phyloP scores from a whole-genome alignment of 345 rosid species.

The Nephelium lappaceum region DNA sequence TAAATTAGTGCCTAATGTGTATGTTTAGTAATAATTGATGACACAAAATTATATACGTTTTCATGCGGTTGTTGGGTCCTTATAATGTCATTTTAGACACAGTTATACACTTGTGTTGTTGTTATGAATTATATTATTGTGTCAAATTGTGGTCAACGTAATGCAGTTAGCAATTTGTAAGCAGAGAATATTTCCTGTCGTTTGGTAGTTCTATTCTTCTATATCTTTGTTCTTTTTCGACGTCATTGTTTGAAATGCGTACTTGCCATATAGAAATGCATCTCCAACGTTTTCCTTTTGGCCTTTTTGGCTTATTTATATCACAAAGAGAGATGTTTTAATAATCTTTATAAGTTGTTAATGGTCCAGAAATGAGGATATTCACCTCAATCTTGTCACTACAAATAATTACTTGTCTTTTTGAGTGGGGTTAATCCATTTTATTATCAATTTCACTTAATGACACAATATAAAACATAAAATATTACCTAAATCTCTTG shows the following conservation, averaged over 20 bases:
- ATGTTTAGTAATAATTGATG: background rate
- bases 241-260: background rate
- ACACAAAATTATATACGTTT: background rate
- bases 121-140: background rate
- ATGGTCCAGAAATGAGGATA: slow-evolving; percentile 1
- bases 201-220: slow-evolving; percentile 1
- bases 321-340: background rate
- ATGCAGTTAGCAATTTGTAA: background rate
- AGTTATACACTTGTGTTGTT: background rate
- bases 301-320: background rate
- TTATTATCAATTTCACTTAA: background rate
- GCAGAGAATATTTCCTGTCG: background rate
- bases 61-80: slow-evolving; percentile 6
- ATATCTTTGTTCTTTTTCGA: background rate
- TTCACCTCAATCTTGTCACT: background rate
- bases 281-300: background rate
- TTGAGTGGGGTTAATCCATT: background rate
- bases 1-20: background rate
- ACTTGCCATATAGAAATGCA: background rate
- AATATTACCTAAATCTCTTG: no score
- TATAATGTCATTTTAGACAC: background rate
- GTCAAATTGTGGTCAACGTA: background rate
- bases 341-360: background rate
- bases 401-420: background rate
- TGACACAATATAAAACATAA: background rate